Evolutionary conservation across 768 basidiomycete genomes (phyloP), one percentile per base, ranked within the genome.

Genomic region (Tylopilus subfusipes): DNA sequence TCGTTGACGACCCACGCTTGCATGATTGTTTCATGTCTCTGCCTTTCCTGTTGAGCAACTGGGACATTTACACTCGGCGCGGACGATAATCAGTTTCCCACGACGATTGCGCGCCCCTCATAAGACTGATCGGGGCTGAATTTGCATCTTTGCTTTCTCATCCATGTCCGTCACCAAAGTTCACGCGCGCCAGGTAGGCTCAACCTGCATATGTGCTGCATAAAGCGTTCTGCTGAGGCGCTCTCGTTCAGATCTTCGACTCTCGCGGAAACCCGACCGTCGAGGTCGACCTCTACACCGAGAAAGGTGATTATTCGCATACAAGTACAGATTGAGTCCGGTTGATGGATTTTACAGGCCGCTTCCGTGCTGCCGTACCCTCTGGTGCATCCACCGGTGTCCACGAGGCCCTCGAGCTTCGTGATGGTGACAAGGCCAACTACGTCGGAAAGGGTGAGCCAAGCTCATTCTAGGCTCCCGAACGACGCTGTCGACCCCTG

Each of bases 361-460:
- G 84, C 60, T 98, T 85, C 88, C 88, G 93, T 56, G 90, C 93
- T 56, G 84, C 92, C 59, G 97, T 99, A 42, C 97, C 97, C 42
- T 98, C 96, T 55, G 97, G 97, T 72, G 97, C 97, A 40, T 99
- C 97, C 54, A 98, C 97, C 50, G 97, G 97, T 78, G 78, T 91
- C 62, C 93, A 99, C 73, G 97, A 99, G 75, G 97, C 97, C 58
- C 93, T 98, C 63, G 97, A 99, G 77, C 90, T 99, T 74, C 93
- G 97, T 63, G 97, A 99, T 74, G 88, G 88, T 59, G 95, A 93
- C 79, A 97, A 97, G 76, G 75, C 74, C 61, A 83, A 84, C 66
- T 99, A 97, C 72, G 82, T 97, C 64, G 97, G 97, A 68, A 99
- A 98, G 80, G 96, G 96, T 89, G 65, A 56, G 82, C 60, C 11